Percentiles rank a stretch among this genome's conserved stretches.
These are phyloP conservation scores for Kurtzmaniella cleridarum DNA, from an alignment of 805 yeast genomes.

Conservation along the genomic window DNA sequence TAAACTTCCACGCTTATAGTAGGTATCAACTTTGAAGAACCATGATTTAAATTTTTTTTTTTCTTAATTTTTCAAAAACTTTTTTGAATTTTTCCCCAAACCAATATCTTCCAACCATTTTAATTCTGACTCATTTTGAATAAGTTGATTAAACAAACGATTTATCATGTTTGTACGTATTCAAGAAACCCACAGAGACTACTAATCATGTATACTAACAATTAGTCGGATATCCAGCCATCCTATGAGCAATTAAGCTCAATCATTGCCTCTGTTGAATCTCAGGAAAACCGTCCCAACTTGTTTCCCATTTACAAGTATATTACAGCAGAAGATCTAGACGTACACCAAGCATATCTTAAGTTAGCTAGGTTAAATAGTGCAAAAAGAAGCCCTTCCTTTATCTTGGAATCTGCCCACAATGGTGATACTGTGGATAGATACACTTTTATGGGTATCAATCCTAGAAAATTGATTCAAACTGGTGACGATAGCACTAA, in stretches of 20 bases:
- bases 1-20: too few relatives aligned
- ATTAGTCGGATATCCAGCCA: slow-evolving; percentile 30
- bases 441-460: slow-evolving; percentile 84
- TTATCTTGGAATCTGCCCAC: slow-evolving; percentile 81
- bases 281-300: slow-evolving; percentile 41
- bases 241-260: slow-evolving; percentile 24
- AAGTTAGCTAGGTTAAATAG: slow-evolving; percentile 66
- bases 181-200: background rate
- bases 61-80: too few relatives aligned
- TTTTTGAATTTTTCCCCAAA: too few relatives aligned
- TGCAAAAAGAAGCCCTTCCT: slow-evolving; percentile 55
- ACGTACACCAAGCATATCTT: slow-evolving; percentile 88
- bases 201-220: slow-evolving; percentile 11
- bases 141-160: background rate
- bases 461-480: slow-evolving; percentile 74
- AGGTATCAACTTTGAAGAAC: too few relatives aligned
- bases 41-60: too few relatives aligned
- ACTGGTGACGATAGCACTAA: slow-evolving; percentile 63
- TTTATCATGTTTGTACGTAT: slow-evolving; percentile 20
- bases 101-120: background rate
- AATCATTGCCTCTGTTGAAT: slow-evolving; percentile 13
- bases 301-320: slow-evolving; percentile 77
- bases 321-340: slow-evolving; percentile 69
- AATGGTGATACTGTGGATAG: slow-evolving; percentile 88
- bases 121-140: background rate